These are phyloP conservation scores for Xylogone sp. DNA, from an alignment of 2,329 filamentous ascomycete species.

Conservation along the genomic window DNA sequence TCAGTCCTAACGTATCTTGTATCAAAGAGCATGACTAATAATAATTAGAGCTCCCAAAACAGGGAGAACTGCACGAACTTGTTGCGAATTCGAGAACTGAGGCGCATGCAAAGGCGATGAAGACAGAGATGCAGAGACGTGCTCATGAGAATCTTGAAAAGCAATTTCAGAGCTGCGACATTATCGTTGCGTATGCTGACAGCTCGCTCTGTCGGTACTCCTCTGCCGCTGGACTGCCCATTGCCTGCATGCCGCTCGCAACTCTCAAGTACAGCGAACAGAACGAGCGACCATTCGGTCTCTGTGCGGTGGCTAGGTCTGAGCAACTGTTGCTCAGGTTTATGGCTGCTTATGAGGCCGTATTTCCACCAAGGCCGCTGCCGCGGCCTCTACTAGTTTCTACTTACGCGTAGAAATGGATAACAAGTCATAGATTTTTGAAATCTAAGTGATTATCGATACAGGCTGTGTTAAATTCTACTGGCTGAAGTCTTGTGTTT, in stretches of 20 bases:
- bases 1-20: background rate
- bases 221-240: slow-evolving; percentile 17
- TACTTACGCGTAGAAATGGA: background rate
- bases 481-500: background rate
- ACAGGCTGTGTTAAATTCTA: background rate
- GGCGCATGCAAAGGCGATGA: background rate
- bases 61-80: background rate
- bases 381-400: background rate
- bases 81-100: background rate
- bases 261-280: slow-evolving; percentile 9
- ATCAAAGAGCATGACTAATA: background rate
- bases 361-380: slow-evolving; percentile 1
- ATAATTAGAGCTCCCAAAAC: background rate
- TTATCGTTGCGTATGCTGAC: slow-evolving; percentile 18
- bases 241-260: slow-evolving; percentile 23
- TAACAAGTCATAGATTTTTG: background rate
- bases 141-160: background rate
- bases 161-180: background rate
- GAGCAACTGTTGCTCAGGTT: slow-evolving; percentile 20
- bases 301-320: slow-evolving; percentile 20
- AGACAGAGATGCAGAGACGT: slow-evolving; percentile 1
- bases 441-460: background rate
- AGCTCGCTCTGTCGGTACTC: slow-evolving; percentile 1
- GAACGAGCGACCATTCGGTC: slow-evolving; percentile 23
- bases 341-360: slow-evolving; percentile 16